Conservation (phyloP, 345 rosid genomes). For the Cardamine occulta region DNA sequence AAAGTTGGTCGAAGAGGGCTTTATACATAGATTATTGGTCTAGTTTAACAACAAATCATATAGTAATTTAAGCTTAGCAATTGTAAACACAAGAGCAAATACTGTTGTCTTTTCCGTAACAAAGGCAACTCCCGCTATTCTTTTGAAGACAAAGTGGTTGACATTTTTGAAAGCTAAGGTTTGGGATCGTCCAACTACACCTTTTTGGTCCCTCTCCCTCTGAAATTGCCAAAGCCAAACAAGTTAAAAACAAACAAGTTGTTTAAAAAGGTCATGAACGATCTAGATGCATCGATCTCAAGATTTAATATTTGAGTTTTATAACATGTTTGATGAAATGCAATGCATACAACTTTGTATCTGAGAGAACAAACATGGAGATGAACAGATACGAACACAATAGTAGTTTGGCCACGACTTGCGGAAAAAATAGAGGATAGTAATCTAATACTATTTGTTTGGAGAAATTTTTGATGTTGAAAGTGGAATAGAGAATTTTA, state of each 20-base stretch:
- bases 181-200: background rate
- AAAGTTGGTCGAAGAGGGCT: too few relatives aligned
- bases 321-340: background rate
- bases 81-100: too few relatives aligned
- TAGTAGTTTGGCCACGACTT: background rate
- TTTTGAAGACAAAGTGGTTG: slow-evolving; percentile 14
- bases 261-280: background rate
- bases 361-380: slow-evolving; percentile 7
- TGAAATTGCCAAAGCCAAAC: slow-evolving; percentile 20
- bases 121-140: slow-evolving; percentile 20
- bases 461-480: background rate
- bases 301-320: background rate
- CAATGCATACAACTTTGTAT: background rate
- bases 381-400: slow-evolving; percentile 5
- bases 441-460: background rate
- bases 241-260: background rate
- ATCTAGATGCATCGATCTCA: background rate
- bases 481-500: background rate
- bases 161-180: slow-evolving; percentile 21
- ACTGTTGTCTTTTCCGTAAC: background rate
- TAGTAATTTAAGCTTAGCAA: background rate
- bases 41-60: background rate
- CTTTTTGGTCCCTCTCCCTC: background rate
- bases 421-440: background rate
- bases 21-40: background rate